Evolutionary conservation across 148 eudicot genomes (phyloP), one percentile per base, ranked within the genome.

Genomic region (Camellia japonica): DNA sequence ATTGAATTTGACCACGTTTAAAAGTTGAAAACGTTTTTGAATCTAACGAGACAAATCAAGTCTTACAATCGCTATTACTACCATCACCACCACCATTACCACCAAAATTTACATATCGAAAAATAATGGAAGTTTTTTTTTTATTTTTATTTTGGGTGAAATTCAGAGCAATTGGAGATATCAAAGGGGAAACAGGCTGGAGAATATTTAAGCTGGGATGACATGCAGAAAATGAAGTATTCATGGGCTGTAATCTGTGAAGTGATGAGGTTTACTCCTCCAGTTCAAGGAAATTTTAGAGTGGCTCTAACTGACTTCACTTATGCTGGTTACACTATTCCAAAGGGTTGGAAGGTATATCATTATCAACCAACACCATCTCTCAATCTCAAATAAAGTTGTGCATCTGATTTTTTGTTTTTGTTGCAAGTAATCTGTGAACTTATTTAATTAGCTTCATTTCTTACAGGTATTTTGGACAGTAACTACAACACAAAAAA

Each of bases 121-220:
- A 30, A 30, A 30, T 30, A 30, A 30, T 30, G 38, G 38, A 1
- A 30, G 1, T 30, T 30, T 30, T 30, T 30, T 30, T 30, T 30
- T 30, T 30, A 1, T 30, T 30, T 30, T 30, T 30, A 1, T 30
- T 30, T 1, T 30, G 38, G 38, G 38, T 49, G 52, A 49, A 49
- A 71, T 46, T 30, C 74, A 71, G 75, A 72, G 61, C 75, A 72
- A 72, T 2, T 23, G 41, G 41, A 66, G 38, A 23, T 66, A 43
- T 66, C 43, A 42, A 23, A 23, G 12, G 42, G 44, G 12, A 66
- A 66, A 20, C 12, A 66, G 41, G 14, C 70, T 1, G 70, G 70
- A 66, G 70, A 66, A 30, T 42, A 18, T 2, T 18, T 64, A 18
- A n/a, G n/a, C 7, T 64, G 23, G 68, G 10, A 18, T 16, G 41